Percentiles rank a stretch among this genome's conserved stretches.
Conservation (phyloP, 2,329 filamentous ascomycete species). For the Aureobasidium namibiae region DNA sequence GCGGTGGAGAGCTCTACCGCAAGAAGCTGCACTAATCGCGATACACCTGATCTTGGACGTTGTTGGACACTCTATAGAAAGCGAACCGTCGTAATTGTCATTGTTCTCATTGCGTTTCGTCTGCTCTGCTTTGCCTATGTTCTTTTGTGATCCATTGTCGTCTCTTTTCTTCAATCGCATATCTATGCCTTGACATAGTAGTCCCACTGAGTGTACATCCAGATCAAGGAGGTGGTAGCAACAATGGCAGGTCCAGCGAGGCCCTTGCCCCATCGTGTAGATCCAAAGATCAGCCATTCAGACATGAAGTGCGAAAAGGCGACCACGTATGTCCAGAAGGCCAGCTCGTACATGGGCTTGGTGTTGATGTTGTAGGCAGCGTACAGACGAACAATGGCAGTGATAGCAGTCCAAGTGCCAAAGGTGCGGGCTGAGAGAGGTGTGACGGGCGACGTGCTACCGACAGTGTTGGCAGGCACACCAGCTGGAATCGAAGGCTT, state of each 20-base stretch:
- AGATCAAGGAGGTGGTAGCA: conserved; percentile 45
- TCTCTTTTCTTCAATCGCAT: neutral
- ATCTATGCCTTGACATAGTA: conserved; percentile 51
- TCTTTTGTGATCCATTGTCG: too few species aligned
- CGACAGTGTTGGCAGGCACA: conserved; percentile 20
- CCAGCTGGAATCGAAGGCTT: conserved; percentile 22
- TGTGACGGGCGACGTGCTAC: conserved; percentile 47
- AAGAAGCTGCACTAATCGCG: conserved; percentile 41
- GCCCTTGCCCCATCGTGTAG: conserved; percentile 55
- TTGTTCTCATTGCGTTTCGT: neutral
- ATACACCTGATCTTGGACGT: neutral
- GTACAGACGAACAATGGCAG: conserved; percentile 68
- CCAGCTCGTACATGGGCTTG: conserved; percentile 67
- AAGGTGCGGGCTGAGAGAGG: conserved; percentile 72
- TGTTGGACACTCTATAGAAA: conserved; percentile 7
- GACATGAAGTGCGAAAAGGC: conserved; percentile 70
- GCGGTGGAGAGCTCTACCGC: conserved; percentile 77
- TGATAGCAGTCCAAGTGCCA: conserved; percentile 79
- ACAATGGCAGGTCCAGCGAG: conserved; percentile 53
- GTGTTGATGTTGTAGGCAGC: conserved; percentile 74
- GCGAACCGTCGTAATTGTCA: neutral
- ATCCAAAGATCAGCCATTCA: conserved; percentile 75
- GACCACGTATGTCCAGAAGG: conserved; percentile 71
- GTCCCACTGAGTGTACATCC: conserved; percentile 60
- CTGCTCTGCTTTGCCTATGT: neutral